These are phyloP conservation scores for Zangia roseola DNA, from an alignment of 768 basidiomycete genomes.

Conservation along the genomic window DNA sequence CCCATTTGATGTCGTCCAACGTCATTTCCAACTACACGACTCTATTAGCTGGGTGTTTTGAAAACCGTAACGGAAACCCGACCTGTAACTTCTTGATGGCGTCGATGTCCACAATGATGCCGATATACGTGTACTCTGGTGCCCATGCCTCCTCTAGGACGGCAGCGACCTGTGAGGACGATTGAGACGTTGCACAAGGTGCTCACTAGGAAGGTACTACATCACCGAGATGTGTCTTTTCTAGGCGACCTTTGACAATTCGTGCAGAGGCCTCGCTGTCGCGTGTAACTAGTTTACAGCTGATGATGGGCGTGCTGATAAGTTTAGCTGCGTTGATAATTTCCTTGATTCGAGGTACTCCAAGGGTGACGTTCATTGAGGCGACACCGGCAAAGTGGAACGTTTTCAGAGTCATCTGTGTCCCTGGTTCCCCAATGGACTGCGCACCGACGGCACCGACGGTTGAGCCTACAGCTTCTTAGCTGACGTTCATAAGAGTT, in stretches of 20 bases:
- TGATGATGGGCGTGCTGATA: constrained; percentile 98
- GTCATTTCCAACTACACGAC: constrained; percentile 78
- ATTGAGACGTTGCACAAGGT: neutral
- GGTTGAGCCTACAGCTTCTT: constrained; percentile 68
- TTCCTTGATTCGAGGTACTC: constrained; percentile 99
- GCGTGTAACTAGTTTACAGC: constrained; percentile 84
- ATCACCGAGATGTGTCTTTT: constrained; percentile 93
- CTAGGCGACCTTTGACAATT: constrained; percentile 94
- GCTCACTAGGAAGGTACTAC: constrained; percentile 44
- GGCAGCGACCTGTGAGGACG: constrained; percentile 67
- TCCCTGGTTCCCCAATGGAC: constrained; percentile 98
- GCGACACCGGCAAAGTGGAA: constrained; percentile 99
- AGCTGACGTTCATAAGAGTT: neutral
- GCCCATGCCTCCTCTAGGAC: constrained; percentile 97
- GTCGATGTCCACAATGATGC: constrained; percentile 86
- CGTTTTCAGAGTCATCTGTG: constrained; percentile 99
- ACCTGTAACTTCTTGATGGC: constrained; percentile 90
- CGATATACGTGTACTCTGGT: constrained; percentile 87
- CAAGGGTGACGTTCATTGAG: constrained; percentile 98
- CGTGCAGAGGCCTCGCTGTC: constrained; percentile 93
- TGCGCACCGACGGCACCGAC: constrained; percentile 99
- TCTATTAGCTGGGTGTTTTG: neutral
- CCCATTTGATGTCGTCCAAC: constrained; percentile 90
- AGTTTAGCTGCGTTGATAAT: constrained; percentile 99
- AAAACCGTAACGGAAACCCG: neutral